Conservation (phyloP, 345 rosid genomes). For the Brassica incana region DNA sequence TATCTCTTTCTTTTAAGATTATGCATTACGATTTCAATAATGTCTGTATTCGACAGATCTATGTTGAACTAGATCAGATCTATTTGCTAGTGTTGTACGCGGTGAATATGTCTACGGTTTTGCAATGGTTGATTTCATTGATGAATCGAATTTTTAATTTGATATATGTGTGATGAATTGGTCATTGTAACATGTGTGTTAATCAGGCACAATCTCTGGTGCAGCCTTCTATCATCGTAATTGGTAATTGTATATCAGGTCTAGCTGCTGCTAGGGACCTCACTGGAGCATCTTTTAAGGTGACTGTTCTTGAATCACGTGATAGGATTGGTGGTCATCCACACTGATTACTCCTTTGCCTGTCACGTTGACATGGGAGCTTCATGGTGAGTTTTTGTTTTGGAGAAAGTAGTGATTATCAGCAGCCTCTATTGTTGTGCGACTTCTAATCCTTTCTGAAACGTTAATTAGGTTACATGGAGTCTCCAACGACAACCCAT, state of each 20-base stretch:
- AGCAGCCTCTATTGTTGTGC: background rate
- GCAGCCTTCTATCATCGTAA: conserved; percentile 65
- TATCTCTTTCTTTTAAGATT: background rate
- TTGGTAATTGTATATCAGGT: conserved; percentile 88
- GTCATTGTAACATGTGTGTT: background rate
- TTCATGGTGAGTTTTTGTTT: conserved; percentile 52
- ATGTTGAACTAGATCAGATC: too few relatives aligned
- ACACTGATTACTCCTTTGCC: conserved; percentile 86
- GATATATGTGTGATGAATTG: background rate
- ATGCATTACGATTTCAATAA: background rate
- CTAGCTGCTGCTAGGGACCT: conserved; percentile 82
- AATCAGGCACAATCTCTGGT: conserved; percentile 43
- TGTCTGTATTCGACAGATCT: too few relatives aligned
- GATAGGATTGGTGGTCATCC: conserved; percentile 84
- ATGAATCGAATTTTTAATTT: background rate
- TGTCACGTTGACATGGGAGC: conserved; percentile 94
- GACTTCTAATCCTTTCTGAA: background rate
- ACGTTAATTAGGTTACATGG: conserved; percentile 73
- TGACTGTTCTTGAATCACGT: conserved; percentile 74
- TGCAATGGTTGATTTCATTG: too few relatives aligned
- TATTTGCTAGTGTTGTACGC: too few relatives aligned
- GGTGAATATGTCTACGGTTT: too few relatives aligned
- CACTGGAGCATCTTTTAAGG: conserved; percentile 67
- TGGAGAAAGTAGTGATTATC: too few relatives aligned
- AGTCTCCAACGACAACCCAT: conserved; percentile 85